Percentiles rank a stretch among this genome's conserved stretches.
Conservation (phyloP, 1,284 basidiomycete genomes). For the Stygiomarasmius scandens region DNA sequence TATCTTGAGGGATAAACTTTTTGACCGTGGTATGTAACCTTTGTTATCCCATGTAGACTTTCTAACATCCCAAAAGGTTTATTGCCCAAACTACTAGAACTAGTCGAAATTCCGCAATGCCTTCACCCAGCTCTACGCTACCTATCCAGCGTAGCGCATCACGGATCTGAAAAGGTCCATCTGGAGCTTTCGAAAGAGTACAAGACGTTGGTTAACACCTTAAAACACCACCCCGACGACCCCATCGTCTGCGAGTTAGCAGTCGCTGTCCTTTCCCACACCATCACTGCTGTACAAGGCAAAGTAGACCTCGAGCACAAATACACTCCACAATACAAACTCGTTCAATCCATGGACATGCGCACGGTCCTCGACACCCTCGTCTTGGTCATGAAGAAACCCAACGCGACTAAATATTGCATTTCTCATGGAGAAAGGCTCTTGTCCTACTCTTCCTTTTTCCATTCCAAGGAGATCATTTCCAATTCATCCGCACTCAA, state of each 20-base stretch:
- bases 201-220: constrained; percentile 42
- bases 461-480: constrained; percentile 47
- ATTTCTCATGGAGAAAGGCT: constrained; percentile 56
- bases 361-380: constrained; percentile 45
- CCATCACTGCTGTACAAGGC: constrained; percentile 41
- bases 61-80: constrained; percentile 41
- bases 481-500: constrained; percentile 43
- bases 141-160: constrained; percentile 60
- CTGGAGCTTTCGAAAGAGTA: constrained; percentile 51
- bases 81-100: constrained; percentile 52
- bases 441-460: constrained; percentile 43
- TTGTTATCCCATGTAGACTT: constrained; percentile 5
- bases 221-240: constrained; percentile 54
- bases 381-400: constrained; percentile 45
- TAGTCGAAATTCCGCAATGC: constrained; percentile 48
- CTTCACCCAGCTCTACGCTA: constrained; percentile 57
- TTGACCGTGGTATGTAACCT: constrained; percentile 11
- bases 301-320: constrained; percentile 35
- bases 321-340: constrained; percentile 34
- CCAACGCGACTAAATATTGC: constrained; percentile 43
- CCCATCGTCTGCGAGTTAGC: constrained; percentile 49
- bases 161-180: constrained; percentile 54
- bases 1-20: constrained; percentile 45
- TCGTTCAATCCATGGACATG: constrained; percentile 47
- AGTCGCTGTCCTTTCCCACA: constrained; percentile 56